Evolutionary conservation across 2,329 filamentous ascomycete genomes (phyloP).

Genomic region (Trichoderma atrobrunneum): DNA sequence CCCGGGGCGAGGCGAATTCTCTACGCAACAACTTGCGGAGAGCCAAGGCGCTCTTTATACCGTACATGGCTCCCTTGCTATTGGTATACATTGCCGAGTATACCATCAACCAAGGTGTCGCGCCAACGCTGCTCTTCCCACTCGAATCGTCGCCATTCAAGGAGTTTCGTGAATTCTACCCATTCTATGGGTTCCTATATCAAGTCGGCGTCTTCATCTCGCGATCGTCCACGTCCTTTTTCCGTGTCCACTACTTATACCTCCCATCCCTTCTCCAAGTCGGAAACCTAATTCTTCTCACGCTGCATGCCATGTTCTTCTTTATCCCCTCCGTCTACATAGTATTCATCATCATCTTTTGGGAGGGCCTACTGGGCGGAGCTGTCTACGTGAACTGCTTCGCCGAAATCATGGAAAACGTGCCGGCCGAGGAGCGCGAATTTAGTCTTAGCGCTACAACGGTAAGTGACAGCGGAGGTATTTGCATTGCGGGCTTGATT

Average conservation of each 20-base stretch:
- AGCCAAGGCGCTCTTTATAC: conserved; percentile 67
- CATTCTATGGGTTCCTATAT: conserved; percentile 91
- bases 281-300: conserved; percentile 70
- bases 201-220: conserved; percentile 95
- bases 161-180: conserved; percentile 85
- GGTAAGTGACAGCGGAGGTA: conserved; percentile 87
- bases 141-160: conserved; percentile 71
- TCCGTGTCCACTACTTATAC: conserved; percentile 79
- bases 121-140: conserved; percentile 86
- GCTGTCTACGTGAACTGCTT: conserved; percentile 96
- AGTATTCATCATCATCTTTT: conserved; percentile 83
- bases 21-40: conserved; percentile 60
- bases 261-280: conserved; percentile 79
- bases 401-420: conserved; percentile 84
- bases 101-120: conserved; percentile 92
- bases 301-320: conserved; percentile 71
- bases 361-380: conserved; percentile 90
- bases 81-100: conserved; percentile 96
- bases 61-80: conserved; percentile 84
- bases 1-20: conserved; percentile 31
- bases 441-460: conserved; percentile 88
- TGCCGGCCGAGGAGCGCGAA: conserved; percentile 75
- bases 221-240: conserved; percentile 82
- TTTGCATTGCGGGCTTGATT: conserved; percentile 82
- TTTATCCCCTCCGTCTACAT: conserved; percentile 84